Conservation (phyloP, 2,329 filamentous ascomycete genomes). For the Claviceps citrina region DNA sequence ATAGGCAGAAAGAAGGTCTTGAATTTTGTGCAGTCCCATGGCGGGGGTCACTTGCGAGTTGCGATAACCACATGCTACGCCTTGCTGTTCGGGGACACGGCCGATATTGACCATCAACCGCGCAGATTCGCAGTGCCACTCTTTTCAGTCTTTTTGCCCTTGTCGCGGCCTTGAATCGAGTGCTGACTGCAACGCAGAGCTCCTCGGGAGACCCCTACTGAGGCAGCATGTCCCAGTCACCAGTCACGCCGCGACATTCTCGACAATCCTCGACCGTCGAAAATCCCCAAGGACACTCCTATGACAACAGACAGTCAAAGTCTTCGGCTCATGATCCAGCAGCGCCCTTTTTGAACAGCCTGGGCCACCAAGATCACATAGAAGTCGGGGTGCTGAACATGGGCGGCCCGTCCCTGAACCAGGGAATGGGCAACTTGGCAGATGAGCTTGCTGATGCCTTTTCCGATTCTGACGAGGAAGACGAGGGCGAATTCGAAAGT, state of each 20-base stretch:
- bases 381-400: conserved; percentile 30
- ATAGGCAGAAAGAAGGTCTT: background rate
- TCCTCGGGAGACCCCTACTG: background rate
- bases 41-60: background rate
- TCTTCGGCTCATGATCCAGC: conserved; percentile 35
- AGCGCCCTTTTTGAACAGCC: conserved; percentile 33
- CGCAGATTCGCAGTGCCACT: background rate
- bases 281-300: conserved; percentile 29
- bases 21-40: background rate
- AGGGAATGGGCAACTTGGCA: conserved; percentile 60
- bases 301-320: conserved; percentile 32
- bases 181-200: background rate
- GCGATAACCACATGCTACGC: background rate
- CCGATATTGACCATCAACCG: background rate
- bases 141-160: background rate
- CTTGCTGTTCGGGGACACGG: background rate
- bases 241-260: conserved; percentile 40
- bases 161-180: background rate
- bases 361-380: conserved; percentile 32
- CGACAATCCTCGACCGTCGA: conserved; percentile 42
- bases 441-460: conserved; percentile 67
- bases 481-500: conserved; percentile 36
- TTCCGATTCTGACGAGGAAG: conserved; percentile 49
- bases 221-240: conserved; percentile 5
- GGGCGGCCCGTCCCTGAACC: conserved; percentile 27